Evolutionary conservation across 768 basidiomycete genomes (phyloP).

Genomic region (Cystobasidium onofrii): DNA sequence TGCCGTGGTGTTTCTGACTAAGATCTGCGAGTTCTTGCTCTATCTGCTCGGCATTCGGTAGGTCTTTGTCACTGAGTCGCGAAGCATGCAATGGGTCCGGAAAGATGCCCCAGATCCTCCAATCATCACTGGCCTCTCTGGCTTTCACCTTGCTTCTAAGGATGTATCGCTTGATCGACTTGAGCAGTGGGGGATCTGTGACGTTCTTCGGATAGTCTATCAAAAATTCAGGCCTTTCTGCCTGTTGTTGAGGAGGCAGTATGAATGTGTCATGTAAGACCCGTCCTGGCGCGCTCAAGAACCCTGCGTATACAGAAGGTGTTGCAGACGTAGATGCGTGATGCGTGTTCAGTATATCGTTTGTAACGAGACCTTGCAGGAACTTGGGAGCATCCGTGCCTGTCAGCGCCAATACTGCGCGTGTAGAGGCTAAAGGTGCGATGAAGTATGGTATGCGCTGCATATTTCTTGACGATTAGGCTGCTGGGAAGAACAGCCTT

Average conservation of each 20-base stretch:
- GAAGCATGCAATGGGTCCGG: slow-evolving; percentile 30
- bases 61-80: not conserved
- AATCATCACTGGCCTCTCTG: slow-evolving; percentile 58
- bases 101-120: slow-evolving; percentile 51
- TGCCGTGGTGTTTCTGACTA: slow-evolving; percentile 1
- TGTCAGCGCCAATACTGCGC: slow-evolving; percentile 31
- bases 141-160: slow-evolving; percentile 83
- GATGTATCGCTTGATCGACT: slow-evolving; percentile 72
- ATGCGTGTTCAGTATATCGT: slow-evolving; percentile 33
- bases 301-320: slow-evolving; percentile 33
- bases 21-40: slow-evolving; percentile 30
- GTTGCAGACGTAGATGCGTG: not conserved
- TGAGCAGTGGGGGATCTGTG: slow-evolving; percentile 51
- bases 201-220: slow-evolving; percentile 37
- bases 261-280: slow-evolving; percentile 83
- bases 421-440: slow-evolving; percentile 19
- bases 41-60: slow-evolving; percentile 27
- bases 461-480: not conserved
- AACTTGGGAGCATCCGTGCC: slow-evolving; percentile 39
- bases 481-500: too few species aligned
- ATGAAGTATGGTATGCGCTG: slow-evolving; percentile 16
- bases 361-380: slow-evolving; percentile 42
- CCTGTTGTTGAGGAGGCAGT: slow-evolving; percentile 46
- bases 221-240: slow-evolving; percentile 47
- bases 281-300: slow-evolving; percentile 55